Base-by-base conservation (phyloP, 2,329 filamentous ascomycete species). In the Epichloe bromicola region DNA sequence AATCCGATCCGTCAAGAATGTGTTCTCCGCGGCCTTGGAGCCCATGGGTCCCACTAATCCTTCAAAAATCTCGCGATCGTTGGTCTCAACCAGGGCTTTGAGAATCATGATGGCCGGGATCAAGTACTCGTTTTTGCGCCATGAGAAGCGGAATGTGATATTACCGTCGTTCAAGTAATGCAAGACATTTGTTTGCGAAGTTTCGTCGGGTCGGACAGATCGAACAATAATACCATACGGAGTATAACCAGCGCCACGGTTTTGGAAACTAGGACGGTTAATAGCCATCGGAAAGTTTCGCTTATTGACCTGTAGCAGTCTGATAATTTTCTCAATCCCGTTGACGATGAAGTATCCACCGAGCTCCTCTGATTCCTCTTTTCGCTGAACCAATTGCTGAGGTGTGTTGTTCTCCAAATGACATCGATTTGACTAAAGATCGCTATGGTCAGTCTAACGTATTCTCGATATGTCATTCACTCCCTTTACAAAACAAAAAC, bases 301-400 rank as follows among this genome's bases (percentile, higher is more conserved):
- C 67, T 88, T 82, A 64, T 89, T 88, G 55, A 97, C 80, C 56
- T 95, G 83, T 55, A 98, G 76, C 73, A 97, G 82, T 63, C 93
- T 88, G 60, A 97, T 89, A 52, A 97, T 80, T 72, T 96, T 97
- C 68, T 98, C 93, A 62, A 90, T 95, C 57, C 93, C 93, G 66
- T 98, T 98, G 61, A 98, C 86, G 61, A 98, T 82, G 64, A 97
- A 98, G 67, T 97, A 98, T 43, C 93, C 93, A 38, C 93, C 93
- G 34, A 97, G 71, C 68, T 98, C 93, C 68, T 98, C 93, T 0
- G 90, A 86, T 68, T 98, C 93, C 70, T 98, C 93, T 65, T 96
- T 95, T 54, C 82, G 81, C 56, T 85, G 76, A 33, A 97, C 88
- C 15, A 98, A 76, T 61, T 86, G 76, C 11, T 84, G 83, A 0